Percentiles rank a stretch among this genome's conserved stretches.
phyloP scores from a whole-genome alignment of 1,139 yeast species.

The Hansenula lynferdii region DNA sequence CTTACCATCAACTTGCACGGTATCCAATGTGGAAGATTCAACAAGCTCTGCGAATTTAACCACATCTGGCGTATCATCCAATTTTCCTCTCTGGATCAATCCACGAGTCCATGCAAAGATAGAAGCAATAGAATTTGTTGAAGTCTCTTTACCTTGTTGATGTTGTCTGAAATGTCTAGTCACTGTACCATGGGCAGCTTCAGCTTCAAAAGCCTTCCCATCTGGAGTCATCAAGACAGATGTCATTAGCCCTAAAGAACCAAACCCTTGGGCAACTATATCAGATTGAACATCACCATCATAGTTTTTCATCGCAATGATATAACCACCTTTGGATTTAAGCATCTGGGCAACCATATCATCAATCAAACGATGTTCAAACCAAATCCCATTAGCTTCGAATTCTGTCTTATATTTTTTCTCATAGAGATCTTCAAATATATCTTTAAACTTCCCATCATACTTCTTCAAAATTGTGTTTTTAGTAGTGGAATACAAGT shows the following conservation, averaged over 20 bases:
- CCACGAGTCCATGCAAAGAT: slow-evolving; percentile 90
- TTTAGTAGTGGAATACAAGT: slow-evolving; percentile 69
- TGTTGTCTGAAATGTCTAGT: slow-evolving; percentile 84
- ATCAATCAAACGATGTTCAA: slow-evolving; percentile 79
- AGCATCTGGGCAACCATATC: slow-evolving; percentile 91
- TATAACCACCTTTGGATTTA: slow-evolving; percentile 78
- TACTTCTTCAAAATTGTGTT: slow-evolving; percentile 78
- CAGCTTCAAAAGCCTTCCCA: slow-evolving; percentile 77
- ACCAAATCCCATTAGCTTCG: slow-evolving; percentile 66
- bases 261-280: slow-evolving; percentile 84
- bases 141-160: slow-evolving; percentile 80
- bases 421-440: slow-evolving; percentile 64
- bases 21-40: slow-evolving; percentile 66
- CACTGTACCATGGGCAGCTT: slow-evolving; percentile 87
- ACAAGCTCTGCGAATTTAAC: slow-evolving; percentile 59
- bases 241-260: slow-evolving; percentile 80
- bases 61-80: slow-evolving; percentile 69
- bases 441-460: slow-evolving; percentile 79
- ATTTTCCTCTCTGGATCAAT: slow-evolving; percentile 71
- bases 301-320: slow-evolving; percentile 79
- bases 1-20: slow-evolving; percentile 67
- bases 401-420: slow-evolving; percentile 50
- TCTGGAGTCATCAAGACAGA: slow-evolving; percentile 83
- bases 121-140: slow-evolving; percentile 81
- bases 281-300: slow-evolving; percentile 88